Evolutionary conservation across 1,139 yeast genomes (phyloP), one percentile per base, ranked within the genome.

Genomic region (Pichia terricola): DNA sequence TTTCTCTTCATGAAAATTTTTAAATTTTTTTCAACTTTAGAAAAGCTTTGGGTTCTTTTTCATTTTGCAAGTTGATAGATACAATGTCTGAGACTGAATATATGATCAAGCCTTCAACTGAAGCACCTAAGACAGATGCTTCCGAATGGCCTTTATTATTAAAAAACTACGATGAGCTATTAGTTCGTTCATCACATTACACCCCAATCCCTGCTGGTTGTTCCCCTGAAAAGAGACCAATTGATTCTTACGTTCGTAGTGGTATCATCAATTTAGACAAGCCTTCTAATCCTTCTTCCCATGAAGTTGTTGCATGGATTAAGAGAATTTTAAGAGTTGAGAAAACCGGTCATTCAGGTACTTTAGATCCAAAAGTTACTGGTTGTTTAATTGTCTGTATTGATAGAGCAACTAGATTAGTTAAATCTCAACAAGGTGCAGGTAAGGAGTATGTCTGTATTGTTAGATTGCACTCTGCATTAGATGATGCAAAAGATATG

Each of bases 391-490:
- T 91, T 66, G 98, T 91, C 50, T 91, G 98, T 77, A 77, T 91
- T 57, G 98, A 91, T 68, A 81, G 96, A 66, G 98, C 98, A 50
- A 91, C 98, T 48, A 82, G 98, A 70, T 75, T 91, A 63, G 98
- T 91, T 56, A 91, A 91, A 70, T 86, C 96, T 48, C 98, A 91
- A 71, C 98, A 91, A 69, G 97, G 98, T 70, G 98, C 98, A 43
- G 98, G 98, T 76, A 91, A 91, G 68, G 98, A 91, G 78, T 91
- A 91, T 70, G 98, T 91, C 48, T 91, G 98, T 73, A 88, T 91
- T 58, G 94, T 86, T 49, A 80, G 97, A 72, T 75, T 91, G 59
- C 98, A 91, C 66, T 97, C 89, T 53, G 88, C 89, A 54, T 74
- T 91, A 54, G 79, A 84, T 55, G 96, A 88, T 55, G 91, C 85